Percentiles rank a stretch among this genome's conserved stretches.
These are phyloP conservation scores for Fusarium staphyleae DNA, from an alignment of 2,329 filamentous ascomycete genomes.

Conservation along the genomic window DNA sequence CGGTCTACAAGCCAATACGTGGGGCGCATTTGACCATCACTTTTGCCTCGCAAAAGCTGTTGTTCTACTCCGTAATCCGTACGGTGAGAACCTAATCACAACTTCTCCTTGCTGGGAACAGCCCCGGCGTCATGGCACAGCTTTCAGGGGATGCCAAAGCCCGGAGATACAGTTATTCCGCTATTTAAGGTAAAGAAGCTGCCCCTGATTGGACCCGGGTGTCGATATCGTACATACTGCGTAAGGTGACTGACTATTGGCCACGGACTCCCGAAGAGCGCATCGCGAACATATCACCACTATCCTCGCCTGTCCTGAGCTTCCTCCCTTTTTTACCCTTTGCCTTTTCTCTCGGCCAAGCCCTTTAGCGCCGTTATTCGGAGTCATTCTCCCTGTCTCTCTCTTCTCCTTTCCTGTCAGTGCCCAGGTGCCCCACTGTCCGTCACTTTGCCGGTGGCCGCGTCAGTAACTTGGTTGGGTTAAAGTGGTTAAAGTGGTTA, in stretches of 20 bases:
- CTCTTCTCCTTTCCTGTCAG: slow-evolving; percentile 17
- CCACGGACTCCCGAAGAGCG: slow-evolving; percentile 19
- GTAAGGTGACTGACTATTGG: slow-evolving; percentile 30
- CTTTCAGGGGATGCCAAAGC: background rate
- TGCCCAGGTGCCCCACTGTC: slow-evolving; percentile 34
- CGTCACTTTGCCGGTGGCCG: slow-evolving; percentile 30
- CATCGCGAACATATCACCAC: slow-evolving; percentile 11
- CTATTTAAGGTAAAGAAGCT: slow-evolving; percentile 8
- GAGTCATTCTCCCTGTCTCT: slow-evolving; percentile 16
- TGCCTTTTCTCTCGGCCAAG: slow-evolving; percentile 24
- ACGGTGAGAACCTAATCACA: slow-evolving; percentile 30
- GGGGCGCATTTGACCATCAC: slow-evolving; percentile 12
- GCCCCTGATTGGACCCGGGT: slow-evolving; percentile 26
- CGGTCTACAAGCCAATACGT: slow-evolving; percentile 21
- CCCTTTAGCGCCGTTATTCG: slow-evolving; percentile 6
- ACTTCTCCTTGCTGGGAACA: slow-evolving; percentile 16
- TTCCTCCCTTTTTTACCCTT: slow-evolving; percentile 16
- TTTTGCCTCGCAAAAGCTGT: slow-evolving; percentile 2
- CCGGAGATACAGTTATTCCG: slow-evolving; percentile 24
- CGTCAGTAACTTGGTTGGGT: slow-evolving; percentile 34
- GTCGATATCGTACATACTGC: slow-evolving; percentile 2
- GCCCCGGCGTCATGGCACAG: slow-evolving; percentile 3
- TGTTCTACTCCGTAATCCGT: too few species aligned
- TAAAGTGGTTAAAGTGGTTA: slow-evolving; percentile 15
- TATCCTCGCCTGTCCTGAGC: too few species aligned